These are phyloP conservation scores for Sporisorium iseilematis-ciliati DNA, from an alignment of 1,284 basidiomycete genomes.

Conservation along the genomic window DNA sequence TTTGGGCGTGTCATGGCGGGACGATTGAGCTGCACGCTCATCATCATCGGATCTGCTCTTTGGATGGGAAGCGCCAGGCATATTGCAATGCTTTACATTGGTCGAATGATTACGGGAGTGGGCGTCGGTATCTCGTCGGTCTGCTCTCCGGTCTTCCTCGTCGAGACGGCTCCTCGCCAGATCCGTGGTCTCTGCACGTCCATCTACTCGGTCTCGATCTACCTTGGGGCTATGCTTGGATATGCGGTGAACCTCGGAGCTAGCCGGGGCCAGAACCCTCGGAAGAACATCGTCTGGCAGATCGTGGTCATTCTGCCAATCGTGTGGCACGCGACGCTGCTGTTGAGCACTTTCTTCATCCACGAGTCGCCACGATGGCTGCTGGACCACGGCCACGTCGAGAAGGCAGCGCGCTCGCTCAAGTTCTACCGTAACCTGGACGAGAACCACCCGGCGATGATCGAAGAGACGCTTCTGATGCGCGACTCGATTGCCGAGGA, in stretches of 20 bases:
- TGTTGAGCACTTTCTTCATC: conserved; percentile 72
- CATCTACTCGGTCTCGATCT: conserved; percentile 28
- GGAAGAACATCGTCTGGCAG: conserved; percentile 28
- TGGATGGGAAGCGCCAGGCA: conserved; percentile 26
- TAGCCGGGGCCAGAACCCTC: conserved; percentile 4
- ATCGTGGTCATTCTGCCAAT: conserved; percentile 25
- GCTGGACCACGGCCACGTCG: conserved; percentile 78
- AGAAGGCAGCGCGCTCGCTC: conserved; percentile 76
- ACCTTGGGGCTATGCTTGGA: conserved; percentile 27
- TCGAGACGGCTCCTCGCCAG: conserved; percentile 32
- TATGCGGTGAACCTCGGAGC: conserved; percentile 33
- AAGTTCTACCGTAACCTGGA: conserved; percentile 30
- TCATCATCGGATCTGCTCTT: conserved; percentile 27
- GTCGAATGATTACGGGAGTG: conserved; percentile 24
- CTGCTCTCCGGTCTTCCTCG: conserved; percentile 33
- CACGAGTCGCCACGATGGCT: conserved; percentile 85
- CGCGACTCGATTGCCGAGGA: conserved; percentile 26
- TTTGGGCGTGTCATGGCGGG: conserved; percentile 27
- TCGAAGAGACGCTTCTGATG: conserved; percentile 33
- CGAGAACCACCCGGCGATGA: conserved; percentile 18
- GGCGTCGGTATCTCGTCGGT: conserved; percentile 33
- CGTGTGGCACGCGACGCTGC: conserved; percentile 59
- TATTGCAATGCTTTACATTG: conserved; percentile 25
- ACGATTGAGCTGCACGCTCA: conserved; percentile 23
- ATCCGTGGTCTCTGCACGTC: conserved; percentile 44